Conservation (phyloP, 176 grass and related monocot genomes). For the Musa acuminata region DNA sequence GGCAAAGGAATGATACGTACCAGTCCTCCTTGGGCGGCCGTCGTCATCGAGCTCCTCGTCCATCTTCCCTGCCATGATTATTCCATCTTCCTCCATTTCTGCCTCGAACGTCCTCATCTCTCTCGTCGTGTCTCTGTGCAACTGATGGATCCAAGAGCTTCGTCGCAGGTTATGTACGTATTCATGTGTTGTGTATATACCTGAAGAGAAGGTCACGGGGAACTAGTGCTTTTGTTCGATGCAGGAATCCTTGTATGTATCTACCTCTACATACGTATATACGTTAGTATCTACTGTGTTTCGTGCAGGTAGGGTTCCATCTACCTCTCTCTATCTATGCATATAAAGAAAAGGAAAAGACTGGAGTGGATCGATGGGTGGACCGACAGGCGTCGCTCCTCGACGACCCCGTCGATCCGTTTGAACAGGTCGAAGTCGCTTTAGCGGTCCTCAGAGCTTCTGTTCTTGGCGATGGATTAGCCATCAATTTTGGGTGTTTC, state of each 20-base stretch:
- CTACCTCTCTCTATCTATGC: too few relatives aligned
- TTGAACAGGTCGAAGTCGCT: not conserved
- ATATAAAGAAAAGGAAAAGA: too few relatives aligned
- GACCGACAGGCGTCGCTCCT: not conserved
- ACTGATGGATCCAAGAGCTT: too few relatives aligned
- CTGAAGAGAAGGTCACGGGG: too few relatives aligned
- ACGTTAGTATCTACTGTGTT: too few relatives aligned
- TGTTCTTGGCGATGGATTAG: not conserved
- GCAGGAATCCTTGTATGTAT: too few relatives aligned
- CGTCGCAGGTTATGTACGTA: too few relatives aligned
- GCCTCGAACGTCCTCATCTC: not conserved
- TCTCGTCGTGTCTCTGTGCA: too few relatives aligned
- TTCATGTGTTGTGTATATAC: too few relatives aligned
- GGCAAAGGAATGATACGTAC: constrained; percentile 6
- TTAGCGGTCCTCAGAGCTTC: not conserved
- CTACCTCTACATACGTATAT: too few relatives aligned
- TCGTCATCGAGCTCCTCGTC: constrained; percentile 34
- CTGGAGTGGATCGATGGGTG: constrained; percentile 1
- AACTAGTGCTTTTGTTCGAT: too few relatives aligned
- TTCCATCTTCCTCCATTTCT: constrained; percentile 18
- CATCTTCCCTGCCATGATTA: not conserved
- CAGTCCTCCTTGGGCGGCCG: constrained; percentile 54
- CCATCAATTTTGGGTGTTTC: not conserved
- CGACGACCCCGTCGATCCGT: not conserved
- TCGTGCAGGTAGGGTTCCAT: too few relatives aligned